Evolutionary conservation across 495 filamentous ascomycete species (phyloP).

Genomic region (Beverwykella pulmonaria): DNA sequence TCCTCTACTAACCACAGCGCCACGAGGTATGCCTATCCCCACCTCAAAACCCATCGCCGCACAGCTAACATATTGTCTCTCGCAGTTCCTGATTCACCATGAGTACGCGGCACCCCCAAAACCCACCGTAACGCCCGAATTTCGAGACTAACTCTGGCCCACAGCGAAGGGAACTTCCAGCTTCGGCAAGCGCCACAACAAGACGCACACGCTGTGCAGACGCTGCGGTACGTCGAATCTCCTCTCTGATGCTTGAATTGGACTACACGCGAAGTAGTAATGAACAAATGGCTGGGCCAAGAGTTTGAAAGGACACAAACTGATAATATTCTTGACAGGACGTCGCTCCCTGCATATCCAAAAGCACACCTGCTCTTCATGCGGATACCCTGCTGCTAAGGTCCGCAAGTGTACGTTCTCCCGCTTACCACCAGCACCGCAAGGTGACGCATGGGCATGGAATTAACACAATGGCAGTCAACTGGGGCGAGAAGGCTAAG

Average conservation of each 20-base stretch:
- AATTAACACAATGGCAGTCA: constrained; percentile 61
- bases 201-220: constrained; percentile 98
- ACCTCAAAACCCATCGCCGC: background rate
- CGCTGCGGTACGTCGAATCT: constrained; percentile 83
- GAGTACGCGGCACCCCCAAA: constrained; percentile 49
- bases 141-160: constrained; percentile 50
- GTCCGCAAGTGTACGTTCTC: constrained; percentile 91
- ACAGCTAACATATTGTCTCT: constrained; percentile 3
- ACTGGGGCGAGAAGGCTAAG: constrained; percentile 99
- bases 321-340: constrained; percentile 57
- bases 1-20: constrained; percentile 19
- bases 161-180: constrained; percentile 92
- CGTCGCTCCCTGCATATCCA: constrained; percentile 97
- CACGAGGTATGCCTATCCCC: constrained; percentile 19
- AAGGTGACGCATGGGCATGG: background rate
- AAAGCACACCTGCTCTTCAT: constrained; percentile 96
- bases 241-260: background rate
- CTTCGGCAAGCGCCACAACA: constrained; percentile 99
- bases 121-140: background rate
- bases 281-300: constrained; percentile 21
- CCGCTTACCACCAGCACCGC: background rate
- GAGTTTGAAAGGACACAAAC: constrained; percentile 27
- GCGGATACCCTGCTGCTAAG: constrained; percentile 96
- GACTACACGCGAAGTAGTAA: background rate
- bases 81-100: constrained; percentile 61